Evolutionary conservation across 108 stramenopile genomes (phyloP), one percentile per base, ranked within the genome.

Genomic region (Hondaea fermentalgiana): DNA sequence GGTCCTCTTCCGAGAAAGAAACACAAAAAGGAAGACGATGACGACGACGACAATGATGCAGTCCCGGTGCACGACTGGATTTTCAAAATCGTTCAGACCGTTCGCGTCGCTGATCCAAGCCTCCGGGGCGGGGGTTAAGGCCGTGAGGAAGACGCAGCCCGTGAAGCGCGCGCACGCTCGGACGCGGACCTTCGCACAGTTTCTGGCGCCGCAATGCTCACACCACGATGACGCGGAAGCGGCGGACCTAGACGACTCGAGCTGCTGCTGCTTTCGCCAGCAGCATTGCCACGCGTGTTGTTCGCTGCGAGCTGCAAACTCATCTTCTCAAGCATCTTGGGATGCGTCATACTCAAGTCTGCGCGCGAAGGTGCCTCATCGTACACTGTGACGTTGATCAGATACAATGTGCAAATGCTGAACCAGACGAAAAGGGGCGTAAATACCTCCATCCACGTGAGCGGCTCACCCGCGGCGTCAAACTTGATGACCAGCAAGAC

Each of bases 401-500:
- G 4, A 12, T 47, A 83, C 51, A 83, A 45, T 45, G 51, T 47
- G 51, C 76, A 83, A 12, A 83, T 25, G 45, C 49, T 45, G 28
- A 83, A 83, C 76, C 76, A 83, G 4, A 83, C 45, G 3, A 83
- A 83, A 45, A 83, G 76, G 6, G 76, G 76, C 10, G 76, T 53
- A 4, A 83, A 83, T 6, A 53, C 76, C 28, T 83, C 51, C n/a
- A 83, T 28, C 49, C 51, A 83, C 6, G 76, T 83, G n/a, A 83
- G n/a, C 8, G 64, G 42, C 35, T 28, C 10, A 12, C 64, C 64
- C 12, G 76, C 51, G 45, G 76, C 25, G 17, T 83, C 76, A 12
- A 83, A 16, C 76, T 83, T 83, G 45, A 83, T 53, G 49, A 83
- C 76, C 49, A 83, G n/a, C 19, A 83, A 16, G 76, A 83, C 76